These are phyloP conservation scores for Avena eriantha DNA, from an alignment of 176 grass and related monocot species.

Conservation along the genomic window DNA sequence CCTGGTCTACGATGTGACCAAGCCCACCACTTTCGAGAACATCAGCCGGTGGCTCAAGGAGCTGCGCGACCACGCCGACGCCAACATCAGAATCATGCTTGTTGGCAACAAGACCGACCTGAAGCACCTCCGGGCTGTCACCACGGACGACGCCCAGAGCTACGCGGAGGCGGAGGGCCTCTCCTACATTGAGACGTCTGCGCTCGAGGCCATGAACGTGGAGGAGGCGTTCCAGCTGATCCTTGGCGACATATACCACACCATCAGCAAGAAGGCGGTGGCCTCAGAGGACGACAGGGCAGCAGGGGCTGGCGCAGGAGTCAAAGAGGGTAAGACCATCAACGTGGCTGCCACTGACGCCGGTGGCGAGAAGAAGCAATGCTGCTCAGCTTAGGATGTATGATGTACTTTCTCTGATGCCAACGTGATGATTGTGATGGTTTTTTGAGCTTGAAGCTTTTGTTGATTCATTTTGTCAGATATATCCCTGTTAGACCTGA, in stretches of 20 bases:
- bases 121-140: conserved; percentile 66
- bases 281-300: conserved; percentile 49
- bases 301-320: conserved; percentile 8
- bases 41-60: conserved; percentile 91
- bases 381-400: conserved; percentile 68
- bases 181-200: conserved; percentile 86
- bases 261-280: conserved; percentile 79
- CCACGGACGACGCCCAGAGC: conserved; percentile 56
- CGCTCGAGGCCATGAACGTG: conserved; percentile 82
- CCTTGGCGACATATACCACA: conserved; percentile 73
- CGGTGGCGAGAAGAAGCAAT: conserved; percentile 60
- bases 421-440: conserved; percentile 33
- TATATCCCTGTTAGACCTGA: conserved; percentile 41
- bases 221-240: conserved; percentile 88
- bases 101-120: conserved; percentile 91
- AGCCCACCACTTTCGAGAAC: conserved; percentile 88
- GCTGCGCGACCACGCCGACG: conserved; percentile 75
- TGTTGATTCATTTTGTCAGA: conserved; percentile 61
- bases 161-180: conserved; percentile 75
- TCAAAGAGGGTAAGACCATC: conserved; percentile 87
- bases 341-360: conserved; percentile 53
- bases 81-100: conserved; percentile 89
- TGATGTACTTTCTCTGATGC: not conserved
- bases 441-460: conserved; percentile 43
- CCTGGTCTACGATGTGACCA: conserved; percentile 84